Base-by-base conservation (phyloP, 768 basidiomycete species). In the Suillus paluster region DNA sequence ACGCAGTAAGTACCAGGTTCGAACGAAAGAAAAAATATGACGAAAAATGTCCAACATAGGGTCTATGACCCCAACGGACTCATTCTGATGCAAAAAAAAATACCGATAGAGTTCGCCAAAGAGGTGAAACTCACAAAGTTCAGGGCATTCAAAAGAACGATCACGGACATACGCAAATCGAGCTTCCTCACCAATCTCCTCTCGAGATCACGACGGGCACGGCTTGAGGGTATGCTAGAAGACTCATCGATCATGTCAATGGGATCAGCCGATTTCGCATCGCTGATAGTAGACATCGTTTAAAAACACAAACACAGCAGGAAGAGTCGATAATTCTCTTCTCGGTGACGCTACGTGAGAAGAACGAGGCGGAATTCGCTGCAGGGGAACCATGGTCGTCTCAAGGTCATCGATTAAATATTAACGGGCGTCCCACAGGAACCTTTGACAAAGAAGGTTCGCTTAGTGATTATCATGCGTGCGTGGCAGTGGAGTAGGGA, bases 61-160 rank as follows among this genome's bases (percentile, higher is more conserved):
- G n/a, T n/a, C n/a, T n/a, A n/a, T n/a, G n/a, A n/a, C n/a, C n/a
- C n/a, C n/a, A n/a, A n/a, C n/a, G n/a, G n/a, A n/a, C n/a, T n/a
- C n/a, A n/a, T n/a, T n/a, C n/a, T n/a, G n/a, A n/a, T n/a, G n/a
- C n/a, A n/a, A n/a, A n/a, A n/a, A n/a, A n/a, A n/a, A 30, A 3
- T 30, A 30, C 30, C 6, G 30, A 30, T 30, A 30, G 30, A 30
- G 30, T 30, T 30, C 6, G 30, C 30, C 8, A 21, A 30, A 33
- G 34, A 38, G 38, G 27, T 14, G 19, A 39, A 3, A 67, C 58
- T 53, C 23, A 70, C 68, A 59, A 66, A 69, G 54, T 69, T 71
- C 15, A 71, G 21, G 23, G 66, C 62, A 44, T 68, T 70, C 36
- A 72, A 63, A 50, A 71, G 55, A 56, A 70, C 65, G 41, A 59